Evolutionary conservation across 2,329 filamentous ascomycete genomes (phyloP).

Genomic region (Cordyceps militaris): DNA sequence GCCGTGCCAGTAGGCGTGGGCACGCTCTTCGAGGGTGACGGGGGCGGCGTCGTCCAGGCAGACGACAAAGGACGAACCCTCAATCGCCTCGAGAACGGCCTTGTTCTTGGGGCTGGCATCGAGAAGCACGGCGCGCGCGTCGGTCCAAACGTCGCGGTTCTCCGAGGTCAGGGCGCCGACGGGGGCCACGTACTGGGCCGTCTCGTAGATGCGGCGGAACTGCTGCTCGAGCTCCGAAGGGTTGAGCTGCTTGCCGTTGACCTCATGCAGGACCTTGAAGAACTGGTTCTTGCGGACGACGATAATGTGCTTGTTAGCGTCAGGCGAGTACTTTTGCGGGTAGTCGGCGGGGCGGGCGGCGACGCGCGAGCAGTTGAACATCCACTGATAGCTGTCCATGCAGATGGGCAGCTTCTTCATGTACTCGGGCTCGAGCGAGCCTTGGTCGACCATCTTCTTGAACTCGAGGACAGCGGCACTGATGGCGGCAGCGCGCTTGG

Average conservation of each 20-base stretch:
- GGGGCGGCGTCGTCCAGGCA: constrained; percentile 89
- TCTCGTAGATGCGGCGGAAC: constrained; percentile 77
- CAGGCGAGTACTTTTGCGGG: constrained; percentile 68
- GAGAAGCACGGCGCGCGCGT: constrained; percentile 70
- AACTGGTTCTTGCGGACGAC: constrained; percentile 95
- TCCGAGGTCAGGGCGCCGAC: constrained; percentile 83
- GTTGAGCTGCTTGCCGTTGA: constrained; percentile 79
- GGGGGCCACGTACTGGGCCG: constrained; percentile 62
- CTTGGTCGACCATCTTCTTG: constrained; percentile 81
- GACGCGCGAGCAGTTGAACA: constrained; percentile 93
- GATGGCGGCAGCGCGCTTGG: constrained; percentile 88
- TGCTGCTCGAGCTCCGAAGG: constrained; percentile 83
- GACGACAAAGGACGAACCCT: constrained; percentile 83
- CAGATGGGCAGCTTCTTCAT: constrained; percentile 97
- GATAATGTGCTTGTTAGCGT: constrained; percentile 78
- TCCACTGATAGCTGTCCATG: constrained; percentile 98
- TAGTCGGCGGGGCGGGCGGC: constrained; percentile 76
- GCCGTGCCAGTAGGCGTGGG: constrained; percentile 96
- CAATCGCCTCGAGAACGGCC: constrained; percentile 69
- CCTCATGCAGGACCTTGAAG: constrained; percentile 82
- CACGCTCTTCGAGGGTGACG: constrained; percentile 90
- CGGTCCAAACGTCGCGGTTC: constrained; percentile 89
- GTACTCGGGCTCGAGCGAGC: constrained; percentile 89
- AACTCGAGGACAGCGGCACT: constrained; percentile 82
- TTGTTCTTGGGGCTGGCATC: constrained; percentile 73